Percentiles rank a stretch among this genome's conserved stretches.
Evolutionary conservation across 2,329 filamentous ascomycete species (phyloP).

Genomic region (Hypocreales sp.): DNA sequence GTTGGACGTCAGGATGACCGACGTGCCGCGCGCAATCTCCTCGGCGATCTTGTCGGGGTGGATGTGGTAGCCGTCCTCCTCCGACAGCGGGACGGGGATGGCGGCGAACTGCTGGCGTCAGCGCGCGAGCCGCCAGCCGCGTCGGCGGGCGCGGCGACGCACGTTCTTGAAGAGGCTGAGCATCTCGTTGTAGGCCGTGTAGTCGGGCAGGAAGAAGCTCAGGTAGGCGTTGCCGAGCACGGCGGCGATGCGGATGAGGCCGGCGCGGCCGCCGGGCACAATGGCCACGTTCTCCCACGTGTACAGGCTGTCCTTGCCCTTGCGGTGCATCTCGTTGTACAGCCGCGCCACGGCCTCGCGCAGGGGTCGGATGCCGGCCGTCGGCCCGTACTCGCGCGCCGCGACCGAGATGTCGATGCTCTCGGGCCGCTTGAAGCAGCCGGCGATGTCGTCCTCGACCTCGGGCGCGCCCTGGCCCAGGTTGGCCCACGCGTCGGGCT

Average conservation of each 20-base stretch:
- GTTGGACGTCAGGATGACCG: conserved; percentile 87
- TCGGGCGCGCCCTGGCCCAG: conserved; percentile 88
- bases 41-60: conserved; percentile 86
- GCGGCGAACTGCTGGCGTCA: conserved; percentile 55
- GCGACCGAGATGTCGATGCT: conserved; percentile 64
- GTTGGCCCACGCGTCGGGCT: conserved; percentile 78
- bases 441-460: conserved; percentile 82
- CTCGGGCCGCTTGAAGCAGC: conserved; percentile 71
- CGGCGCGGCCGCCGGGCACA: conserved; percentile 82
- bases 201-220: conserved; percentile 88
- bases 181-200: conserved; percentile 98
- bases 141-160: too few relatives aligned
- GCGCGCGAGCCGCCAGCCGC: too few relatives aligned
- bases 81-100: conserved; percentile 70
- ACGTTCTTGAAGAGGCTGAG: conserved; percentile 83
- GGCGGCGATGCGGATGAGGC: conserved; percentile 86
- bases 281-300: conserved; percentile 97
- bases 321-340: conserved; percentile 84
- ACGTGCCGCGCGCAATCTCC: conserved; percentile 72
- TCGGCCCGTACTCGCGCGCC: conserved; percentile 82
- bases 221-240: conserved; percentile 86
- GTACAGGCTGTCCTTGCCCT: conserved; percentile 79
- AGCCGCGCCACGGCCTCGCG: conserved; percentile 78
- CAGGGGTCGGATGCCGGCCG: conserved; percentile 82
- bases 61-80: conserved; percentile 83